Conservation (phyloP, 768 basidiomycete genomes). For the Multifurca ochricompacta region DNA sequence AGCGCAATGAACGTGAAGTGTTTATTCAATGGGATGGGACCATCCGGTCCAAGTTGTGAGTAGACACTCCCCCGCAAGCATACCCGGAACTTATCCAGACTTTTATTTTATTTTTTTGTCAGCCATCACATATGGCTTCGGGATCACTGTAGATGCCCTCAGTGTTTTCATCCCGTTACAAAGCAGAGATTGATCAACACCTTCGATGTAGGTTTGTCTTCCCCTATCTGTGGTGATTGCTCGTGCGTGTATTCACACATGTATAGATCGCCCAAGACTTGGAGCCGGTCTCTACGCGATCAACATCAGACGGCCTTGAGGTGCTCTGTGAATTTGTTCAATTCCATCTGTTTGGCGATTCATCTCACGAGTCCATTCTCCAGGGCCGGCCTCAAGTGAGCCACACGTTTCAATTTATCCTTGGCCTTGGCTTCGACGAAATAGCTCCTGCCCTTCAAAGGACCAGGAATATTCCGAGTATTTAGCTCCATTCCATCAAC, state of each 20-base stretch:
- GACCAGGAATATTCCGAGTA: conserved; percentile 36
- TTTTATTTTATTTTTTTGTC: too few species aligned
- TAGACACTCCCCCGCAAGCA: conserved; percentile 16
- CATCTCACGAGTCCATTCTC: background rate
- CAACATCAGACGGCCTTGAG: conserved; percentile 55
- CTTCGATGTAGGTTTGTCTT: conserved; percentile 49
- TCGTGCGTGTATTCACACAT: background rate
- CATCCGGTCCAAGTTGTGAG: conserved; percentile 73
- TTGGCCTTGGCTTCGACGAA: conserved; percentile 71
- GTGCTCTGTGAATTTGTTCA: conserved; percentile 53
- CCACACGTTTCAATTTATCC: conserved; percentile 80
- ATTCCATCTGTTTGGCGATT: background rate
- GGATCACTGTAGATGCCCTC: conserved; percentile 85
- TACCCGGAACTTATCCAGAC: background rate
- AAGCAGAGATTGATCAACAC: conserved; percentile 88
- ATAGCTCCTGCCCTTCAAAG: conserved; percentile 68
- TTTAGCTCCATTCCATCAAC: conserved; percentile 22
- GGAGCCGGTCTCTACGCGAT: conserved; percentile 48
- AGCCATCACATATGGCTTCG: conserved; percentile 90
- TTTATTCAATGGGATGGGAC: conserved; percentile 66
- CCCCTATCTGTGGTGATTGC: background rate
- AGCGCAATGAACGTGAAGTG: conserved; percentile 54
- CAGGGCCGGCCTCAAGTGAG: conserved; percentile 46
- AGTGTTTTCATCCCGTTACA: conserved; percentile 81
- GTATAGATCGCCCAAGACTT: conserved; percentile 70